Conservation (phyloP, 345 rosid species). For the Capsella bursapastoris region DNA sequence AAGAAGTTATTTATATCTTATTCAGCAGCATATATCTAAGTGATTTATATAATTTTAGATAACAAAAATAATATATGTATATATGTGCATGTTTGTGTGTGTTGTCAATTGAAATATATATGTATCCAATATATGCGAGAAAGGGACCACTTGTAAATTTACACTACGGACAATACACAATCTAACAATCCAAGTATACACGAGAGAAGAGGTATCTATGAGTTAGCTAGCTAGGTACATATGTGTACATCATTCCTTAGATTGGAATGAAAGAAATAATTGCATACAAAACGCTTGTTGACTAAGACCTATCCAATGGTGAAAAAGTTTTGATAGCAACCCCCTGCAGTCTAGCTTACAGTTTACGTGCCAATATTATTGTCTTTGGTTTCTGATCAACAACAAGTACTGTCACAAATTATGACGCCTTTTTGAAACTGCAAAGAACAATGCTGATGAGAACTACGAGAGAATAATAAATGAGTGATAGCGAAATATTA, state of each 20-base stretch:
- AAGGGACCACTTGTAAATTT: constrained; percentile 36
- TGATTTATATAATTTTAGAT: not conserved
- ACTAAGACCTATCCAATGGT: constrained; percentile 30
- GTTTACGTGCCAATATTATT: constrained; percentile 42
- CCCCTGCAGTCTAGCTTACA: constrained; percentile 24
- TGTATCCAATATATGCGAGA: not conserved
- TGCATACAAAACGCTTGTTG: constrained; percentile 28
- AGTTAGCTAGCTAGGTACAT: constrained; percentile 30
- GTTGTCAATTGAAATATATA: constrained; percentile 2
- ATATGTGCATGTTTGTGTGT: not conserved
- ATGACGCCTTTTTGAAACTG: constrained; percentile 25
- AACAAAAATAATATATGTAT: not conserved
- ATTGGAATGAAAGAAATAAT: constrained; percentile 29
- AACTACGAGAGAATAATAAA: constrained; percentile 28
- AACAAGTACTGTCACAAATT: constrained; percentile 28
- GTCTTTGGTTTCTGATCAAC: constrained; percentile 37
- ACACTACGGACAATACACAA: constrained; percentile 35
- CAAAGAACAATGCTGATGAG: constrained; percentile 15
- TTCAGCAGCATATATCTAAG: not conserved
- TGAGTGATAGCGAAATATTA: constrained; percentile 28
- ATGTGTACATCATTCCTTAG: constrained; percentile 14
- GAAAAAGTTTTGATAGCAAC: constrained; percentile 42
- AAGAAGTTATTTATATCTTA: not conserved
- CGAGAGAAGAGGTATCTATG: constrained; percentile 19
- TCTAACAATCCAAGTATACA: constrained; percentile 11